These are phyloP conservation scores for Coniochaeta sp. DNA, from an alignment of 2,329 filamentous ascomycete species.

Conservation along the genomic window DNA sequence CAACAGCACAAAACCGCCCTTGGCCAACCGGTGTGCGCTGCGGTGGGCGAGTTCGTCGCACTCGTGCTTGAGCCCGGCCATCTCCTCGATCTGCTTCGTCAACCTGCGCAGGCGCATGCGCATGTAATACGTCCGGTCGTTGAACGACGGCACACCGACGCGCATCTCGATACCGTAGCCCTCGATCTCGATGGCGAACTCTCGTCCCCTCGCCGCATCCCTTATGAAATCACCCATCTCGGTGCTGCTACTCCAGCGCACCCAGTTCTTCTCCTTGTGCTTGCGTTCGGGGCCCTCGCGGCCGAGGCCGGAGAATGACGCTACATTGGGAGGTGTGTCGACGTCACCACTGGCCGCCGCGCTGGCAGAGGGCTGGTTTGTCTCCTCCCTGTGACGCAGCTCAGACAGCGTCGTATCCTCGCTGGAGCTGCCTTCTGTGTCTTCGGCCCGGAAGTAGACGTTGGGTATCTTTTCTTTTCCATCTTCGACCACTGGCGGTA, in stretches of 20 bases:
- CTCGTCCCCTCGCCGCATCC: slow-evolving; percentile 75
- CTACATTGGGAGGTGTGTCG: slow-evolving; percentile 35
- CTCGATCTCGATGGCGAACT: slow-evolving; percentile 80
- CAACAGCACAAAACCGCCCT: slow-evolving; percentile 69
- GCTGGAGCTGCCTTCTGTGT: slow-evolving; percentile 54
- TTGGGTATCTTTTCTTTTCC: slow-evolving; percentile 63
- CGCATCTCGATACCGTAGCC: slow-evolving; percentile 58
- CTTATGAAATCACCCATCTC: slow-evolving; percentile 93
- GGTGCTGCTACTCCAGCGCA: slow-evolving; percentile 81
- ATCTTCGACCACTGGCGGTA: slow-evolving; percentile 61
- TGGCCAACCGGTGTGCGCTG: slow-evolving; percentile 70
- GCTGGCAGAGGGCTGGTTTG: slow-evolving; percentile 4
- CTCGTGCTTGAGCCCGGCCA: slow-evolving; percentile 70
- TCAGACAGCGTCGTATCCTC: slow-evolving; percentile 23
- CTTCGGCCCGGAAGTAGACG: slow-evolving; percentile 75
- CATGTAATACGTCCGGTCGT: slow-evolving; percentile 84
- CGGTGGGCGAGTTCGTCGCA: slow-evolving; percentile 74
- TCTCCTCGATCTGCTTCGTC: slow-evolving; percentile 57
- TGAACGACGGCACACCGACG: slow-evolving; percentile 79
- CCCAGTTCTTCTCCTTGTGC: slow-evolving; percentile 54
- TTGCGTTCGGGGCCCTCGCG: slow-evolving; percentile 41
- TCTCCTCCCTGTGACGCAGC: slow-evolving; percentile 20
- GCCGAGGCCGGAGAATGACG: slow-evolving; percentile 64
- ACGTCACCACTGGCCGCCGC: slow-evolving; percentile 8
- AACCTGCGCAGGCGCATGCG: slow-evolving; percentile 68